A percentile compares a stretch with the other conserved stretches of the same genome.
phyloP scores from a whole-genome alignment of 2,329 filamentous ascomycete species.

The Dendryphion nanum region DNA sequence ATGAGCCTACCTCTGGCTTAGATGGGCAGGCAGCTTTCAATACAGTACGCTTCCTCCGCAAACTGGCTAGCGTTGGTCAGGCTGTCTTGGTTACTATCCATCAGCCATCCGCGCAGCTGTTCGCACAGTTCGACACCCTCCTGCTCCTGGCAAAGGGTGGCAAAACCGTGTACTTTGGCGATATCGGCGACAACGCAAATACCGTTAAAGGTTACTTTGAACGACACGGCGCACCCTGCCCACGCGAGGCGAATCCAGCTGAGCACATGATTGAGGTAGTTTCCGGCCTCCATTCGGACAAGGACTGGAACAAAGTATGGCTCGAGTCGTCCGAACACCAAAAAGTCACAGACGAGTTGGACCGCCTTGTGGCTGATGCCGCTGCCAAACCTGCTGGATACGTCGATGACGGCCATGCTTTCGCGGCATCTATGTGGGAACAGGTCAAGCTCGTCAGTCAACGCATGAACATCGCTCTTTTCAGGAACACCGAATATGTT shows the following conservation, averaged over 20 bases:
- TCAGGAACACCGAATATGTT: conserved; percentile 24
- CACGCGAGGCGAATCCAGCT: conserved; percentile 50
- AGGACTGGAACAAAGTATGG: conserved; percentile 41
- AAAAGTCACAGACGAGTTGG: conserved; percentile 37
- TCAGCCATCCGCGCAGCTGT: conserved; percentile 76
- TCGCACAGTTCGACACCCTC: conserved; percentile 79
- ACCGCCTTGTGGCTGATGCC: conserved; percentile 37
- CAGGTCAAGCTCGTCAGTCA: conserved; percentile 23
- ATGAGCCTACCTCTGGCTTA: conserved; percentile 72
- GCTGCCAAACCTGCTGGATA: conserved; percentile 37
- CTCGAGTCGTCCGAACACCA: conserved; percentile 32
- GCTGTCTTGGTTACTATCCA: conserved; percentile 86
- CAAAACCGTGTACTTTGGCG: conserved; percentile 78
- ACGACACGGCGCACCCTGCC: conserved; percentile 54
- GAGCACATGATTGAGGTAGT: conserved; percentile 84
- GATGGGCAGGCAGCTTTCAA: conserved; percentile 70
- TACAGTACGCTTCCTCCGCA: conserved; percentile 70
- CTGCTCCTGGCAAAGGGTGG: conserved; percentile 73
- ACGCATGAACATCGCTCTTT: conserved; percentile 21
- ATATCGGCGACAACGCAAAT: conserved; percentile 69
- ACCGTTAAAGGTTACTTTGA: conserved; percentile 58
- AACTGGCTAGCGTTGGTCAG: conserved; percentile 72
- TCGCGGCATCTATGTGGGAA: conserved; percentile 21
- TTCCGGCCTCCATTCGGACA: conserved; percentile 36
- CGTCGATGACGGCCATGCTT: conserved; percentile 40